Evolutionary conservation across 2,329 filamentous ascomycete species (phyloP), one percentile per base, ranked within the genome.

Genomic region (Juglanconis oblonga): DNA sequence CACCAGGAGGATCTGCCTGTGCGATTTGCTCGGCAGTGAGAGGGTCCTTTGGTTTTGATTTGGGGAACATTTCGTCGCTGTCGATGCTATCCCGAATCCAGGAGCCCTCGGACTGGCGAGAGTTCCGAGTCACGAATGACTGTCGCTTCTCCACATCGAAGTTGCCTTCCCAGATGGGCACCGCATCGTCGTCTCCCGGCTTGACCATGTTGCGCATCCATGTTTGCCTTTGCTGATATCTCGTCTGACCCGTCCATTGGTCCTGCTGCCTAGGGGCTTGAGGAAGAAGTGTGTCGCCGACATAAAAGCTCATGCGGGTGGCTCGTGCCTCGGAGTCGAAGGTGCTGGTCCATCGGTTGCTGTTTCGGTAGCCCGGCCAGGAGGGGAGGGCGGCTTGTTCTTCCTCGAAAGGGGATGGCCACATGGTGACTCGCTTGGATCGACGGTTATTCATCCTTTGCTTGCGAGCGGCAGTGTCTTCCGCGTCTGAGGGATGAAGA

Each of bases 311-410:
- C 64, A 66, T 65, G 47, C 63, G 61, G 17, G 59, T 57, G 45
- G 64, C 64, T 51, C 62, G 62, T 13, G 62, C 64, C 59, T 66
- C 64, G 10, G 59, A 58, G 32, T 66, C 64, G 53, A 65, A 66
- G 4, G 44, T 64, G 32, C 59, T 59, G n/a, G 64, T 66, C 63
- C 64, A 65, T 54, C 63, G 51, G 35, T 64, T 56, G 48, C 60
- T 54, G 7, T 53, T 54, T 10, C 51, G 52, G 13, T 62, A 53
- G 14, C 63, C 59, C 1, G 64, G 59, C 61, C 61, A 64, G 17
- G 54, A 42, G 35, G 63, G 56, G 24, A 17, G 47, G 48, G 58
- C 44, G 17, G 32, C 33, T 3, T 59, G 36, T 35, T 64, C 61
- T 6, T 61, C 57, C 11, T 57, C 52, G 40, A 59, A 61, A 5